Percentiles rank a stretch among this genome's conserved stretches.
These are phyloP conservation scores for Ogataea philodendri DNA, from an alignment of 805 yeast species.

Conservation along the genomic window DNA sequence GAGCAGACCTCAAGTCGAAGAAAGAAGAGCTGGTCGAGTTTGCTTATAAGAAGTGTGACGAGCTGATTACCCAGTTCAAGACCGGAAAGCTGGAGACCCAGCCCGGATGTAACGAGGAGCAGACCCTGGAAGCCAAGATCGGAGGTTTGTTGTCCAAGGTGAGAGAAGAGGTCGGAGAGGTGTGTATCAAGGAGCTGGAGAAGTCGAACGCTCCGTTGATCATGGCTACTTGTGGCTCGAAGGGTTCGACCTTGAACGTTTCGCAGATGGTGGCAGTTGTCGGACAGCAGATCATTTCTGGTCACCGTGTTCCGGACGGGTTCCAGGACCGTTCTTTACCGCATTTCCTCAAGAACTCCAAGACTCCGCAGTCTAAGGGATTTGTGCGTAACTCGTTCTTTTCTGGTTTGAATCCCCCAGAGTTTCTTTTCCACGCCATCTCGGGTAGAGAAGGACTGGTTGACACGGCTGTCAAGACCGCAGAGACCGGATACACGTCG, in stretches of 20 bases:
- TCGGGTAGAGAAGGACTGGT: slow-evolving; percentile 99
- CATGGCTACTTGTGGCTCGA: slow-evolving; percentile 99
- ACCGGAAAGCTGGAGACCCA: slow-evolving; percentile 93
- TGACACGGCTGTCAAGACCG: slow-evolving; percentile 99
- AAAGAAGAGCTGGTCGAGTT: slow-evolving; percentile 87
- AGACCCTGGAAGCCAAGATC: slow-evolving; percentile 95
- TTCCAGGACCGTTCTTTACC: slow-evolving; percentile 98
- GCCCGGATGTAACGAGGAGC: slow-evolving; percentile 99
- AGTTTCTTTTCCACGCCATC: slow-evolving; percentile 95
- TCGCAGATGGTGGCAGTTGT: slow-evolving; percentile 99
- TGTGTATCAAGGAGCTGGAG: slow-evolving; percentile 89
- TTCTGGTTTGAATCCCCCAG: slow-evolving; percentile 94
- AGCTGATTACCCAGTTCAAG: slow-evolving; percentile 72
- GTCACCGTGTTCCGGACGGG: slow-evolving; percentile 99
- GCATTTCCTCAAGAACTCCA: slow-evolving; percentile 92
- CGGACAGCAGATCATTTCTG: slow-evolving; percentile 97
- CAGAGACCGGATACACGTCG: slow-evolving; percentile 98
- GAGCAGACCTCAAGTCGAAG: slow-evolving; percentile 63
- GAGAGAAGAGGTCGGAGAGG: slow-evolving; percentile 98
- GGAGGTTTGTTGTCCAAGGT: slow-evolving; percentile 95
- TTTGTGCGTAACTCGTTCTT: slow-evolving; percentile 94
- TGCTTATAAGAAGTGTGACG: slow-evolving; percentile 91
- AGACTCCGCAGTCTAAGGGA: slow-evolving; percentile 97
- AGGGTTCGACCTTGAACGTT: slow-evolving; percentile 96
- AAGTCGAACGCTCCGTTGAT: slow-evolving; percentile 92